Evolutionary conservation across 495 filamentous ascomycete genomes (phyloP).

Genomic region (Penicillium cataractarum): DNA sequence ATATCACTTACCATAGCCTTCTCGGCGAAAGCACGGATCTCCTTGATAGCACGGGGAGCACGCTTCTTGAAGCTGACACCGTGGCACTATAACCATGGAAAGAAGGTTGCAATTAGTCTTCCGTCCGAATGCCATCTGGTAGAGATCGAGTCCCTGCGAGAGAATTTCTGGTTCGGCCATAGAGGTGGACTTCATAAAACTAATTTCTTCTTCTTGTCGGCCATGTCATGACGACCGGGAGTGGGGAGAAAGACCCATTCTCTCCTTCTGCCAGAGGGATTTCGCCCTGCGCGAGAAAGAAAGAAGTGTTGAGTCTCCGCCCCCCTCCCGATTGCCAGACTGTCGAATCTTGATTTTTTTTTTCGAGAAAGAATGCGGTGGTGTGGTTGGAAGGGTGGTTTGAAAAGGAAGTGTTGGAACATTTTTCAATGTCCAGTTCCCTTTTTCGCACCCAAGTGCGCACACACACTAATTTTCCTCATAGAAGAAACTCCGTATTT

Average conservation of each 20-base stretch:
- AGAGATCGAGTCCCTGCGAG: slow-evolving; percentile 36
- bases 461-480: slow-evolving; percentile 28
- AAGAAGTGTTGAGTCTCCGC: too few species aligned
- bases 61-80: slow-evolving; percentile 99
- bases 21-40: slow-evolving; percentile 90
- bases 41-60: slow-evolving; percentile 97
- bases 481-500: slow-evolving; percentile 29
- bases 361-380: slow-evolving; percentile 8
- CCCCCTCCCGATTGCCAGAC: slow-evolving; percentile 11
- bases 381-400: slow-evolving; percentile 13
- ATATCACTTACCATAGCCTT: slow-evolving; percentile 85
- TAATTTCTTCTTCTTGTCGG: slow-evolving; percentile 54
- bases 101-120: slow-evolving; percentile 58
- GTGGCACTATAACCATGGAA: slow-evolving; percentile 70
- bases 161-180: slow-evolving; percentile 45
- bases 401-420: not conserved
- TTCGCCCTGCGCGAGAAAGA: too few species aligned
- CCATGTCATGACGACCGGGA: slow-evolving; percentile 20
- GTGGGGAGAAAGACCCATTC: not conserved
- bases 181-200: slow-evolving; percentile 74
- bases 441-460: slow-evolving; percentile 14
- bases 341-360: slow-evolving; percentile 6
- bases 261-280: not conserved
- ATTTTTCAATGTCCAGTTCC: slow-evolving; percentile 5
- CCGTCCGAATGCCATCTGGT: slow-evolving; percentile 62